Conservation (phyloP, 2,329 filamentous ascomycete genomes). For the Thelonectria discophora region DNA sequence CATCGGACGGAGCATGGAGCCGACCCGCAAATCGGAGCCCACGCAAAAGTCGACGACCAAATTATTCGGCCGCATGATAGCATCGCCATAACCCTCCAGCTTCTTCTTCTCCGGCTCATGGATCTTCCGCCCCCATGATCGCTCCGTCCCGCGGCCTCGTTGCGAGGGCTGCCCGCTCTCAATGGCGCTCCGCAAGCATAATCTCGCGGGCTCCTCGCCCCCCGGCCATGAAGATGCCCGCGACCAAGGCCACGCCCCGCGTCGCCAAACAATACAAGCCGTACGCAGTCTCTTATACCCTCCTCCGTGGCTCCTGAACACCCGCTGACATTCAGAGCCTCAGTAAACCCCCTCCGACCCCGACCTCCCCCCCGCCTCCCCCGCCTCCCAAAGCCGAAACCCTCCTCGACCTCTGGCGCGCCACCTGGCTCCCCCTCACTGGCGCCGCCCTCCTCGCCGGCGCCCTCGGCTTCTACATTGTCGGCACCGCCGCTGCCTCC, state of each 20-base stretch:
- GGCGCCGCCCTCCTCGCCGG: conserved; percentile 57
- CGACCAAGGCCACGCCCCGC: conserved; percentile 36
- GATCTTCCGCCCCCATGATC: conserved; percentile 44
- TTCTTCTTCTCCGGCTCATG: conserved; percentile 14
- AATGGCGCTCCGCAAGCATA: conserved; percentile 46
- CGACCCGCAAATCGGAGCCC: conserved; percentile 35
- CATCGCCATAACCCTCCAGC: conserved; percentile 15
- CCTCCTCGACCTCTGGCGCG: conserved; percentile 49
- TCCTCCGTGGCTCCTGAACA: background rate
- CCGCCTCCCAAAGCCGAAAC: conserved; percentile 44
- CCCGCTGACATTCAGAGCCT: conserved; percentile 17
- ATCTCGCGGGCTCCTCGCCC: conserved; percentile 37
- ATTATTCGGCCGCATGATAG: background rate
- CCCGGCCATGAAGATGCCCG: conserved; percentile 30
- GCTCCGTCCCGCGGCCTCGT: conserved; percentile 39
- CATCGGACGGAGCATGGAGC: conserved; percentile 28
- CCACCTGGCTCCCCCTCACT: conserved; percentile 55
- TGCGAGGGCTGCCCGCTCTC: conserved; percentile 25
- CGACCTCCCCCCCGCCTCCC: conserved; percentile 15
- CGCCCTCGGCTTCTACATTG: conserved; percentile 58
- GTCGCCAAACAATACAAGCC: conserved; percentile 44
- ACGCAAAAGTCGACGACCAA: conserved; percentile 18
- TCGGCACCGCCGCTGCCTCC: conserved; percentile 50
- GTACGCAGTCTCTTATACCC: conserved; percentile 31
- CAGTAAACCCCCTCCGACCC: conserved; percentile 30